These are phyloP conservation scores for Saccharomyces hybrid DNA, from an alignment of 1,139 yeast genomes.

Conservation along the genomic window DNA sequence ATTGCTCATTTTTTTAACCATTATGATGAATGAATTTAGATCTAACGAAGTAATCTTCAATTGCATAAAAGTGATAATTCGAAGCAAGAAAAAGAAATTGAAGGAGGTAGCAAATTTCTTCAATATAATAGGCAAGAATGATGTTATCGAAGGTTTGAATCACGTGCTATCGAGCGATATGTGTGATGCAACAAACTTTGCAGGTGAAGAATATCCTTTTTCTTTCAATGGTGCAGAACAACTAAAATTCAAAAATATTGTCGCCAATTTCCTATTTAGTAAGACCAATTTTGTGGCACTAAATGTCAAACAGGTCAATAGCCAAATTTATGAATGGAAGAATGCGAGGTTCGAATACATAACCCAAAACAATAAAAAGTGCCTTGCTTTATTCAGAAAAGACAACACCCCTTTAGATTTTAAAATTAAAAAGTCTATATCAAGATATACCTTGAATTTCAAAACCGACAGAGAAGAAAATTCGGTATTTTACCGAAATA, in stretches of 20 bases:
- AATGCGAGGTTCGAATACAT: conserved; percentile 1
- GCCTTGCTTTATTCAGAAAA: conserved; percentile 7
- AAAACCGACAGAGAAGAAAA: conserved; percentile 61
- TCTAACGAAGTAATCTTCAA: conserved; percentile 1
- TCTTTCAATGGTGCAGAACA: background rate
- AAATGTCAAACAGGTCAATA: background rate
- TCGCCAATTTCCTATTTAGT: background rate
- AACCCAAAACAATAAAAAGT: background rate
- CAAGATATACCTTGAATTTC: conserved; percentile 40
- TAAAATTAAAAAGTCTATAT: conserved; percentile 15
- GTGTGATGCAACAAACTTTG: conserved; percentile 3
- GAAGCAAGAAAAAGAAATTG: conserved; percentile 3
- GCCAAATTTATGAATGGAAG: background rate
- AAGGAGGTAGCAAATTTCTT: conserved; percentile 4
- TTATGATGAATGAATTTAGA: conserved; percentile 23
- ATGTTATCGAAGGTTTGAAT: conserved; percentile 23
- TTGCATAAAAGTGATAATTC: conserved; percentile 7
- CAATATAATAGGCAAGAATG: conserved; percentile 3
- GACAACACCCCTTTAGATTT: conserved; percentile 15
- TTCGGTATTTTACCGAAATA: conserved; percentile 41
- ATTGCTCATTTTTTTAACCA: conserved; percentile 28
- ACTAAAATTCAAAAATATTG: background rate
- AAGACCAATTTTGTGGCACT: background rate
- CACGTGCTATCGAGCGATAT: conserved; percentile 5
- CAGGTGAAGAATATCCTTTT: background rate